phyloP scores from a whole-genome alignment of 1,284 basidiomycete genomes.

The Stereum hirsutum region DNA sequence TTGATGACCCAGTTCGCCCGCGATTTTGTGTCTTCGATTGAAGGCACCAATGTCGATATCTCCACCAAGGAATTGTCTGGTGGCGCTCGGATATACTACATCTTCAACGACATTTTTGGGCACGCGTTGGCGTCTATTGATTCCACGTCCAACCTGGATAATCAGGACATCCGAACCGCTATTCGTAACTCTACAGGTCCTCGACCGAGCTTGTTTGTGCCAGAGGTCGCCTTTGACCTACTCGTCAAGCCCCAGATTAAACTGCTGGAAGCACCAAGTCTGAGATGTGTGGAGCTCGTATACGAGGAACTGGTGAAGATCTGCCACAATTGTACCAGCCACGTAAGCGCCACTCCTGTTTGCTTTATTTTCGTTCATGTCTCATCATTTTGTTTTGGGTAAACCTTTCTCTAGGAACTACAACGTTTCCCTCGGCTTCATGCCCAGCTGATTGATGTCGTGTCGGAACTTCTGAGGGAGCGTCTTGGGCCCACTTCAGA shows the following conservation, averaged over 20 bases:
- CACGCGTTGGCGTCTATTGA: conserved; percentile 87
- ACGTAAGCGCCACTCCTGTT: conserved; percentile 39
- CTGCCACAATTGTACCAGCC: conserved; percentile 94
- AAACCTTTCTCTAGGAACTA: conserved; percentile 73
- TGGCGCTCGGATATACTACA: conserved; percentile 97
- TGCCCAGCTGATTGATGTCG: conserved; percentile 93
- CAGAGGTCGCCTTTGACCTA: conserved; percentile 95
- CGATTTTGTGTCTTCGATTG: conserved; percentile 96
- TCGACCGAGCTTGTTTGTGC: conserved; percentile 92
- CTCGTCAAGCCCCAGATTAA: conserved; percentile 99
- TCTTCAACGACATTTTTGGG: conserved; percentile 99
- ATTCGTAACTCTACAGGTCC: conserved; percentile 99
- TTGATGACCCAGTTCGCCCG: conserved; percentile 99
- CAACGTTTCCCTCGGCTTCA: conserved; percentile 94
- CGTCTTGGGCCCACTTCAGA: conserved; percentile 94
- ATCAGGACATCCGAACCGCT: conserved; percentile 94
- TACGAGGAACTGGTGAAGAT: conserved; percentile 99
- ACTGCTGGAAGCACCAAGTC: conserved; percentile 85
- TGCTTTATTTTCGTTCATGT: neutral
- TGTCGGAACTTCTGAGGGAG: conserved; percentile 92
- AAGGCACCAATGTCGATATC: conserved; percentile 95
- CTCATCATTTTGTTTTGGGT: too few species aligned
- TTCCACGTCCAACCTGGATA: conserved; percentile 84
- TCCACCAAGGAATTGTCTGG: conserved; percentile 98
- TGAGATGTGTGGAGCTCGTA: conserved; percentile 95